A percentile compares a stretch with the other conserved stretches of the same genome.
phyloP scores from a whole-genome alignment of 495 filamentous ascomycete species.

The Aspergillus cavernicola region DNA sequence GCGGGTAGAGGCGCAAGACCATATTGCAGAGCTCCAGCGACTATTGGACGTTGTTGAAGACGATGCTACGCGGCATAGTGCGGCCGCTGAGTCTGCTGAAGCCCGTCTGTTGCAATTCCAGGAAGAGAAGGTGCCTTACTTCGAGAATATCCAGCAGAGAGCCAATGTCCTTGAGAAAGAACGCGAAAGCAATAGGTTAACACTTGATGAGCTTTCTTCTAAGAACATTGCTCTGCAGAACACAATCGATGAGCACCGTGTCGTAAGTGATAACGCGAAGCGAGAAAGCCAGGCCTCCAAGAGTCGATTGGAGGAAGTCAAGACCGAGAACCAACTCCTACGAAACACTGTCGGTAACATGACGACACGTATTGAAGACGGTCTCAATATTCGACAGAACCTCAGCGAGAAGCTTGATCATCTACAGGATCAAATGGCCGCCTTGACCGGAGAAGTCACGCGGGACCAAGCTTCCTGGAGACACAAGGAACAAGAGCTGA shows the following conservation, averaged over 20 bases:
- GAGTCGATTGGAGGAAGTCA: conserved; percentile 48
- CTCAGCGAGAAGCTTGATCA: conserved; percentile 76
- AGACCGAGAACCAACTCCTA: conserved; percentile 55
- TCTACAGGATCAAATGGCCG: conserved; percentile 80
- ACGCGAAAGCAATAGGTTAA: conserved; percentile 61
- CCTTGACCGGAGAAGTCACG: conserved; percentile 68
- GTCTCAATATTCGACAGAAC: conserved; percentile 68
- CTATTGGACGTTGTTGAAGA: conserved; percentile 73
- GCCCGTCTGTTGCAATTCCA: conserved; percentile 49
- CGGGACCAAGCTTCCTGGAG: conserved; percentile 73
- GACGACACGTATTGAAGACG: conserved; percentile 77
- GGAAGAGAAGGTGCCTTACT: conserved; percentile 49
- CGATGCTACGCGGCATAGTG: conserved; percentile 61
- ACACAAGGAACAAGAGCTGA: conserved; percentile 68
- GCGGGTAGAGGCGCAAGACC: conserved; percentile 68
- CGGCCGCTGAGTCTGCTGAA: conserved; percentile 64
- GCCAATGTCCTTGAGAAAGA: conserved; percentile 59
- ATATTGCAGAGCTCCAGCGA: conserved; percentile 64
- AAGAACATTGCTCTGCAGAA: conserved; percentile 56
- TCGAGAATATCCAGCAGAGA: conserved; percentile 52
- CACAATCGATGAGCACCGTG: conserved; percentile 59
- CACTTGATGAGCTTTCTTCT: conserved; percentile 56
- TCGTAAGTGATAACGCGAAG: conserved; percentile 53
- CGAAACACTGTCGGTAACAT: conserved; percentile 64
- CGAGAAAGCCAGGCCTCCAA: conserved; percentile 44